Evolutionary conservation across 495 filamentous ascomycete species (phyloP), one percentile per base, ranked within the genome.

Genomic region (Penicillium cataractarum): DNA sequence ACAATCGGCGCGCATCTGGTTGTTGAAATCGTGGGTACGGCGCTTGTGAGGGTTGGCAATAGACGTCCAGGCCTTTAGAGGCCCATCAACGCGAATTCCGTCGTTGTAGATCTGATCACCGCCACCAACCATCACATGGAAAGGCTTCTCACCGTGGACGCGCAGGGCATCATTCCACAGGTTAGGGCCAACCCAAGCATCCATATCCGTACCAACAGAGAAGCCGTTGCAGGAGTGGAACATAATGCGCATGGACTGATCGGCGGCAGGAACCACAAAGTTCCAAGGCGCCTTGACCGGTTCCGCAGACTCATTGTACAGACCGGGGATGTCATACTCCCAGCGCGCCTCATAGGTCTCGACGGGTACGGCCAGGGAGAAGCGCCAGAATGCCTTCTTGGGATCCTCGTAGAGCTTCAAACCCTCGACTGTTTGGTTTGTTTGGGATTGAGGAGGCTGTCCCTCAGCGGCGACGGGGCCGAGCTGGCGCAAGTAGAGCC

Each of bases 221-320:
- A 98, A 97, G 52, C 94, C 94, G 78, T 97, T 98, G 78, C 93
- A 97, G 29, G 92, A 96, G 77, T 96, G 89, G 77, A 98, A 97
- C 83, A 97, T 92, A 61, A 97, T 90, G 64, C 93, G 87, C 93
- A 98, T 97, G 24, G 90, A 93, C 74, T 97, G 88, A 29, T 86
- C 77, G 52, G 80, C 78, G 3, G 92, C 90, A 2, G 94, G 94
- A 17, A 96, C 84, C 54, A 83, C 89, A 74, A 97, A 96, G 60
- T 73, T 67, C 76, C 78, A 80, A 21, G 76, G 70, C 6, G 74
- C 63, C 35, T 78, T 74, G 37, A 74, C 77, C 53, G 76, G 67
- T 21, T 72, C 78, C 32, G 70, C 76, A 1, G 69, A 75, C 40
- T 70, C 74, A 65, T 77, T 73, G 50, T 59, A 71, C 9, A 82